Percentiles rank a stretch among this genome's conserved stretches.
Evolutionary conservation across 768 basidiomycete genomes (phyloP).

Genomic region (Lactarius deliciosus): DNA sequence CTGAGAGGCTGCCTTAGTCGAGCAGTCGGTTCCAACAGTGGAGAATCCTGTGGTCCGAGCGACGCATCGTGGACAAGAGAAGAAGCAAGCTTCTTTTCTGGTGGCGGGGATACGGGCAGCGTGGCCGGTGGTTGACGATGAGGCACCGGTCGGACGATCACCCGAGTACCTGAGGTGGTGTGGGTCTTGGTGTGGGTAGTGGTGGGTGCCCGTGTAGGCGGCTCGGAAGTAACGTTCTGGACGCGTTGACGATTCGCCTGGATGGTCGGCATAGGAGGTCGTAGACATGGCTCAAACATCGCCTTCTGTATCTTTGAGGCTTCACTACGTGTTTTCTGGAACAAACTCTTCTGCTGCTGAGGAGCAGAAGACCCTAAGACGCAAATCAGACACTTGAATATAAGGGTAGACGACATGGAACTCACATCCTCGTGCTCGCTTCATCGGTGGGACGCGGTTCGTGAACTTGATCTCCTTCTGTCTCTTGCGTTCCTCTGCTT

Average conservation of each 20-base stretch:
- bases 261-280: conserved; percentile 52
- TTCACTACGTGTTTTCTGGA: conserved; percentile 74
- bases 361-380: conserved; percentile 40
- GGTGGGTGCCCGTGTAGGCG: conserved; percentile 35
- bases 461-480: conserved; percentile 76
- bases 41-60: conserved; percentile 19
- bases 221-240: conserved; percentile 17
- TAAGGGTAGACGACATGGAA: conserved; percentile 14
- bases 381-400: conserved; percentile 22
- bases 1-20: conserved; percentile 40
- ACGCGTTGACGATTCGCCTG: conserved; percentile 44
- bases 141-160: conserved; percentile 18
- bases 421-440: conserved; percentile 63
- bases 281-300: conserved; percentile 51
- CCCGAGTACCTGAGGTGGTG: conserved; percentile 21
- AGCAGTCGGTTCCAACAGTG: conserved; percentile 30
- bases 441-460: conserved; percentile 63
- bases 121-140: conserved; percentile 14
- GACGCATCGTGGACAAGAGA: conserved; percentile 11
- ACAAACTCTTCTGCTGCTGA: conserved; percentile 61
- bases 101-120: conserved; percentile 30
- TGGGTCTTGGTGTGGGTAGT: conserved; percentile 31
- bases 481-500: conserved; percentile 72
- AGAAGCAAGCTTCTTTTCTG: conserved; percentile 13
- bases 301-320: conserved; percentile 66